phyloP scores from a whole-genome alignment of 139 green algal species.

The Tetraselmis chui region DNA sequence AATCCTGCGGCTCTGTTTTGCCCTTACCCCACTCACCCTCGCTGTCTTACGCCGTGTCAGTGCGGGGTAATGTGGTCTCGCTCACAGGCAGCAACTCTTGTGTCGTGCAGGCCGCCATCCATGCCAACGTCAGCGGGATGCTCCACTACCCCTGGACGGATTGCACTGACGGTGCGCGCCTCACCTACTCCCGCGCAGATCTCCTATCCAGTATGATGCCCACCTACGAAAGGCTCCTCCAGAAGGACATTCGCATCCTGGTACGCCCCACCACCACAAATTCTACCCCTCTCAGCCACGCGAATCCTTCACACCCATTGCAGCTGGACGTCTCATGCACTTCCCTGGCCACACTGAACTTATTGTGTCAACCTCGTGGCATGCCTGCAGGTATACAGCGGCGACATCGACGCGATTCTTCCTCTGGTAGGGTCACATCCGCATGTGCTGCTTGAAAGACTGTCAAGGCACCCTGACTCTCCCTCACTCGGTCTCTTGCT shows the following conservation, averaged over 20 bases:
- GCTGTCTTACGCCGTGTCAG: too few species aligned
- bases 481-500: background rate
- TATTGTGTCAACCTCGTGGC: too few species aligned
- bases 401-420: conserved; percentile 72
- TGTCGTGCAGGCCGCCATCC: conserved; percentile 13
- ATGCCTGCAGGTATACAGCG: conserved; percentile 37
- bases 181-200: conserved; percentile 23
- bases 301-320: too few species aligned
- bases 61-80: too few species aligned
- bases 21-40: too few species aligned
- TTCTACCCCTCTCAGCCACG: too few species aligned
- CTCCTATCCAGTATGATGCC: conserved; percentile 63
- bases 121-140: conserved; percentile 11
- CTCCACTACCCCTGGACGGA: background rate
- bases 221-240: conserved; percentile 43
- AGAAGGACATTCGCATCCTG: conserved; percentile 32
- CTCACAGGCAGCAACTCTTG: too few species aligned
- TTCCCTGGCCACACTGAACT: too few species aligned
- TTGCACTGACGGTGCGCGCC: background rate
- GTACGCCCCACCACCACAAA: background rate
- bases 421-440: conserved; percentile 37
- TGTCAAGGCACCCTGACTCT: too few species aligned
- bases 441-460: too few species aligned
- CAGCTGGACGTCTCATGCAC: too few species aligned
- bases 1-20: too few species aligned